These are phyloP conservation scores for Pelargonium fulgidum DNA, from an alignment of 441 rosid species.

Conservation along the genomic window DNA sequence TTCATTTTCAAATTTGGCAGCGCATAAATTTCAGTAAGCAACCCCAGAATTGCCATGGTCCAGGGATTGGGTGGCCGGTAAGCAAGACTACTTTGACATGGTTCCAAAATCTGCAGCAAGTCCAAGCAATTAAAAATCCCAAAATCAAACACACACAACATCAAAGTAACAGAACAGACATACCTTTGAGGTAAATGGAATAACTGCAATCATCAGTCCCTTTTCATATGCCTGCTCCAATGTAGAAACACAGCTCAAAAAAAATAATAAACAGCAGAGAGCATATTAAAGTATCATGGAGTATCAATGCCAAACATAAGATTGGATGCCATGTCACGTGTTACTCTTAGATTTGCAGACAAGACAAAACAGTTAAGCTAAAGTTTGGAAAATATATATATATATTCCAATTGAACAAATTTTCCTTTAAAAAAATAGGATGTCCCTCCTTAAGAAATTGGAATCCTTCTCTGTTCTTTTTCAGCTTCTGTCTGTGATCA, in stretches of 20 bases:
- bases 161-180: slow-evolving; percentile 9
- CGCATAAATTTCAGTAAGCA: slow-evolving; percentile 88
- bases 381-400: no score
- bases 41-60: slow-evolving; percentile 98
- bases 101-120: slow-evolving; percentile 74
- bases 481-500: neutral
- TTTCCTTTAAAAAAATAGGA: neutral
- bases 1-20: slow-evolving; percentile 99
- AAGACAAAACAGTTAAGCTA: no score
- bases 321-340: neutral
- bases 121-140: slow-evolving; percentile 7
- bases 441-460: neutral
- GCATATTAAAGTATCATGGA: neutral
- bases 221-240: slow-evolving; percentile 91
- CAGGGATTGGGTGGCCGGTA: slow-evolving; percentile 99
- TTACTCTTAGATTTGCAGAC: neutral
- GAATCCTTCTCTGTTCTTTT: no score
- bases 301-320: neutral
- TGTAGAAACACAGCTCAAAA: slow-evolving; percentile 7
- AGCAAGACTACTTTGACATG: slow-evolving; percentile 91
- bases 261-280: neutral
- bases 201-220: slow-evolving; percentile 98
- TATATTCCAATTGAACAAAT: neutral
- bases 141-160: slow-evolving; percentile 17
- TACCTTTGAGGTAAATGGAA: slow-evolving; percentile 99